phyloP scores from a whole-genome alignment of 192 early-diverging fungal species.

The Backusella westeae region DNA sequence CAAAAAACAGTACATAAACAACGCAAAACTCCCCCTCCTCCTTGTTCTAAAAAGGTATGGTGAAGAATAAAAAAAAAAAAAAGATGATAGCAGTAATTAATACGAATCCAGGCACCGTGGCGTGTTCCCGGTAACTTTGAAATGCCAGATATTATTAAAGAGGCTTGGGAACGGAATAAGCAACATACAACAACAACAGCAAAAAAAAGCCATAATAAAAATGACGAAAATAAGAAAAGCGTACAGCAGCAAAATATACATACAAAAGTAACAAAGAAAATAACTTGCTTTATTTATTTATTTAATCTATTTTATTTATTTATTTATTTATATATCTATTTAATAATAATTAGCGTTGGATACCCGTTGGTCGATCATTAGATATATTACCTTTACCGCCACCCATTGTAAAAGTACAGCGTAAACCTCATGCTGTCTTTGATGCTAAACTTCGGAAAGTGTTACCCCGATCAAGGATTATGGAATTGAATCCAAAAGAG shows the following conservation, averaged over 20 bases:
- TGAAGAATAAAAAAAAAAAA: neutral
- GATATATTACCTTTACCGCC: constrained; percentile 31
- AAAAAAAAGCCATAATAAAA: neutral
- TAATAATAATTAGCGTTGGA: constrained; percentile 24
- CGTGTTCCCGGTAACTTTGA: constrained; percentile 22
- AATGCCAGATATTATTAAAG: constrained; percentile 39
- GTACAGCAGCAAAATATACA: neutral
- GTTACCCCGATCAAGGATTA: constrained; percentile 23
- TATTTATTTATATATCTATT: neutral
- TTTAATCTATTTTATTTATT: neutral
- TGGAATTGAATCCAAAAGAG: constrained; percentile 29
- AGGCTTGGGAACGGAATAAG: constrained; percentile 18
- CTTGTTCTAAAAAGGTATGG: constrained; percentile 3
- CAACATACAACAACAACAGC: neutral
- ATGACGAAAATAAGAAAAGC: neutral
- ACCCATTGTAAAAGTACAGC: constrained; percentile 14
- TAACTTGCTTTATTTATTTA: neutral
- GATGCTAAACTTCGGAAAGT: constrained; percentile 35
- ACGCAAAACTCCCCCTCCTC: neutral
- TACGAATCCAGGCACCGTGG: constrained; percentile 14
- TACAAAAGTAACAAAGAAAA: constrained; percentile 1
- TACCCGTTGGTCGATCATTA: constrained; percentile 33
- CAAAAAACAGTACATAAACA: neutral
- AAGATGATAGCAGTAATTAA: neutral
- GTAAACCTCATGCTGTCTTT: constrained; percentile 34